These are phyloP conservation scores for Pseudohalonectria lignicola DNA, from an alignment of 2,329 filamentous ascomycete genomes.

Conservation along the genomic window DNA sequence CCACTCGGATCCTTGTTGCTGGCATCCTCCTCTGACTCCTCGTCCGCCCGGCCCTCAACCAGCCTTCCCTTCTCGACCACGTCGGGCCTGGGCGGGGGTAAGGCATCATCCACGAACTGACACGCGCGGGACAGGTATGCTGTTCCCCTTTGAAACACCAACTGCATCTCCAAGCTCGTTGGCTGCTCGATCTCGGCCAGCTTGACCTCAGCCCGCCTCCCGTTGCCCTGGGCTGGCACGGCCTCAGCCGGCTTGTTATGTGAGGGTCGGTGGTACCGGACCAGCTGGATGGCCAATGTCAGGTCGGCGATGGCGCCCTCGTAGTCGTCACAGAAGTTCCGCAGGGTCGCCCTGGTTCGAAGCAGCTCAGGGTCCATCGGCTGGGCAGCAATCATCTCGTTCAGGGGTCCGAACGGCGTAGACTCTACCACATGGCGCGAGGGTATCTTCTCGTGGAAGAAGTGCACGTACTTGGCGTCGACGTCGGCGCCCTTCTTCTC, in stretches of 20 bases:
- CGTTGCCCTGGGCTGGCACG: constrained; percentile 11
- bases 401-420: constrained; percentile 55
- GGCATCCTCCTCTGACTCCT: no score
- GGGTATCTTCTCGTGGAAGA: constrained; percentile 85
- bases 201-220: constrained; percentile 10
- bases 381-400: constrained; percentile 54
- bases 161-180: constrained; percentile 61
- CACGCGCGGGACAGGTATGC: constrained; percentile 64
- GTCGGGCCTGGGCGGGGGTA: constrained; percentile 6
- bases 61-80: background rate
- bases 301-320: constrained; percentile 60
- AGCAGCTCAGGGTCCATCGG: constrained; percentile 56
- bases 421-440: constrained; percentile 61
- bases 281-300: constrained; percentile 50
- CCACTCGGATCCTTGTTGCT: no score
- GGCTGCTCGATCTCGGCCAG: constrained; percentile 48
- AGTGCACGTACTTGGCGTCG: constrained; percentile 81
- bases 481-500: constrained; percentile 55
- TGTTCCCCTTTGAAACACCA: constrained; percentile 65
- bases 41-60: constrained; percentile 4
- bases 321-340: constrained; percentile 65
- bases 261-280: constrained; percentile 39
- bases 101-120: constrained; percentile 45
- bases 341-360: constrained; percentile 63
- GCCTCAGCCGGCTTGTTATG: constrained; percentile 25